Base-by-base conservation (phyloP, 805 yeast genomes). In the Starmerella bacillaris region DNA sequence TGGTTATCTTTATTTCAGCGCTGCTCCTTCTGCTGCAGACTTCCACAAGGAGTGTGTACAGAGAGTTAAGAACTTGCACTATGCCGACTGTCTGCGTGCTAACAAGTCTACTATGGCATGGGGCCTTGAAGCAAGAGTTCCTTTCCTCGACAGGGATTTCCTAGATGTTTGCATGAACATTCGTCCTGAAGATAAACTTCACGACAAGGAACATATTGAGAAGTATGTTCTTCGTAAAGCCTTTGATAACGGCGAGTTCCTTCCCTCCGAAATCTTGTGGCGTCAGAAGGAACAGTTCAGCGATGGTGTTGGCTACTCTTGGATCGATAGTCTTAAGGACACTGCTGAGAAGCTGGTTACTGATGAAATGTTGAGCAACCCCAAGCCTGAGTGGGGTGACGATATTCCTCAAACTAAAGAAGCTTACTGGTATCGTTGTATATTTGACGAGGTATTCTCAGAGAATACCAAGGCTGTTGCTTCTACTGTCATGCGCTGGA, bases 81-180 rank as follows among this genome's bases (percentile, higher is more conserved):
- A 74, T 49, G 82, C 96, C 42, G 99, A 89, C 65, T 86, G 96
- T 67, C 65, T 89, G 57, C 77, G 99, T 62, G 99, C 99, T 46
- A 89, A 89, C 78, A 89, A 89, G 65, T 84, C 95, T 22, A 89
- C 99, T 40, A 80, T 89, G 94, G 96, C 99, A 30, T 89, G 99
- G 99, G 99, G 99, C 60, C 70, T 89, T 45, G 99, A 89, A 65
- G 98, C 98, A 42, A 78, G 99, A 64, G 98, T 89, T 48, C 99
- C 99, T 48, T 89, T 89, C 78, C 70, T 89, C 63, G 99, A 89
- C 64, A 79, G 74, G 64, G 68, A 74, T 57, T 89, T 89, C 70
- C 65, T 89, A 59, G 80, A 86, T 52, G 71, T 79, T 30, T 73
- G 92, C 59, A 77, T 89, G 94, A 77, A 78, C 77, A 78, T 89